phyloP scores from a whole-genome alignment of 192 early-diverging fungal genomes.

The Coemansia sp. region DNA sequence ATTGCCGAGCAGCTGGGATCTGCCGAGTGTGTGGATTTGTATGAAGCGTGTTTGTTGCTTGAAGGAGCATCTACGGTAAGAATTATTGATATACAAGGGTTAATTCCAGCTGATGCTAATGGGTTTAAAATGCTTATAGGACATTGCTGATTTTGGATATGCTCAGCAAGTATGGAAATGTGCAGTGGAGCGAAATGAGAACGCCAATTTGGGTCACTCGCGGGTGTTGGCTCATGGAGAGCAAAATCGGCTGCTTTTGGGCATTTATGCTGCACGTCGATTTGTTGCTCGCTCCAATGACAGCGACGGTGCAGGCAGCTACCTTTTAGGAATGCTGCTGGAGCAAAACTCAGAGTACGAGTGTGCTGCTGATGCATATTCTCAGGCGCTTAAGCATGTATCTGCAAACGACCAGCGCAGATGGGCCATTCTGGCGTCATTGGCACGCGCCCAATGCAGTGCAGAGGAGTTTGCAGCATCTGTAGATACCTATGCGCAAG shows the following conservation, averaged over 20 bases:
- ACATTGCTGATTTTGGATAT: slow-evolving; percentile 67
- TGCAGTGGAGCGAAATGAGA: slow-evolving; percentile 5
- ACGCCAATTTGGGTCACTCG: neutral
- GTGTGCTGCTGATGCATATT: slow-evolving; percentile 66
- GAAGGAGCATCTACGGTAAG: slow-evolving; percentile 52
- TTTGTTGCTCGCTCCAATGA: slow-evolving; percentile 33
- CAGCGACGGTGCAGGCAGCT: slow-evolving; percentile 16
- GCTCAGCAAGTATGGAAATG: slow-evolving; percentile 43
- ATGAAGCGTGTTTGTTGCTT: slow-evolving; percentile 76
- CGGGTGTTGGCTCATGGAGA: slow-evolving; percentile 30
- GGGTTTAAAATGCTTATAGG: slow-evolving; percentile 14
- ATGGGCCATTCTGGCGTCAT: slow-evolving; percentile 59
- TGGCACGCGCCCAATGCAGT: slow-evolving; percentile 68
- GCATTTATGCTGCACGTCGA: slow-evolving; percentile 35
- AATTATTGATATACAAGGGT: neutral
- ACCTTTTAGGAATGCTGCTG: slow-evolving; percentile 68
- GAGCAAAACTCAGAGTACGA: slow-evolving; percentile 71
- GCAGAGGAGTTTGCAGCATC: slow-evolving; percentile 60
- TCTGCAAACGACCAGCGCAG: slow-evolving; percentile 22
- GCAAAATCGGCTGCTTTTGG: slow-evolving; percentile 34
- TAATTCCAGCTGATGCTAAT: neutral
- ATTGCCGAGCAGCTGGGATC: slow-evolving; percentile 62
- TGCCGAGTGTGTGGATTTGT: slow-evolving; percentile 59
- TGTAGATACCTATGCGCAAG: slow-evolving; percentile 53
- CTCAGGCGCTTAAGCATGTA: slow-evolving; percentile 30